Evolutionary conservation across 805 yeast species (phyloP), one percentile per base, ranked within the genome.

Genomic region (Wickerhamomyces bovis): DNA sequence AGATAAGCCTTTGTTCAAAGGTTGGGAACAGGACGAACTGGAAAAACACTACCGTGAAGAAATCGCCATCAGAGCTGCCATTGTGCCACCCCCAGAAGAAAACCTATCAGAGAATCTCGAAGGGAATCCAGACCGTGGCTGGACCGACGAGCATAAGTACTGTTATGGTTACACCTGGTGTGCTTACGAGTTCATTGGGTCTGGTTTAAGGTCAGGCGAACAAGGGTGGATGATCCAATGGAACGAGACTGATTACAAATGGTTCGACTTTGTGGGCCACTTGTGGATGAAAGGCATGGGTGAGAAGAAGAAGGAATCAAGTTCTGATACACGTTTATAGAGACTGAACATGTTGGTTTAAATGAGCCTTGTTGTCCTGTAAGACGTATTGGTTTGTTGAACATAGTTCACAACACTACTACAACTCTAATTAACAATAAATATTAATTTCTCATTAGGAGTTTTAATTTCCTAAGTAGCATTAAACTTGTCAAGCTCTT

Each of bases 161-260:
- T 74, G 79, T 52, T 50, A 57, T 30, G 57, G 64, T 16, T 72
- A 73, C 54, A 61, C 69, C 13, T 74, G 77, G 77, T 74, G 78
- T 61, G 77, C 74, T 1, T 71, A 71, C 50, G 65, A 68, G 19
- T 56, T 55, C 35, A 57, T 71, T 36, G 76, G 76, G 15, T 66
- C 70, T n/a, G 49, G 60, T 56, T 19, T 21, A 9, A 11, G 18
- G n/a, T 42, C 33, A 9, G 46, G 44, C 4, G 47, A 49, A 38
- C 38, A 38, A 6, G 63, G 61, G 3, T 7, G 44, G 1, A 26
- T 45, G 3, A 47, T 59, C 3, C 44, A 48, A 16, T 56, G 51
- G 40, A 43, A 38, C n/a, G 38, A 41, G 13, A 19, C 28, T 3
- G 53, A 53, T 30, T 44, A 44, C 8, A 44, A 38, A 10, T 53